phyloP scores from a whole-genome alignment of 1,284 basidiomycete species.

The Puccinia sorghi region DNA sequence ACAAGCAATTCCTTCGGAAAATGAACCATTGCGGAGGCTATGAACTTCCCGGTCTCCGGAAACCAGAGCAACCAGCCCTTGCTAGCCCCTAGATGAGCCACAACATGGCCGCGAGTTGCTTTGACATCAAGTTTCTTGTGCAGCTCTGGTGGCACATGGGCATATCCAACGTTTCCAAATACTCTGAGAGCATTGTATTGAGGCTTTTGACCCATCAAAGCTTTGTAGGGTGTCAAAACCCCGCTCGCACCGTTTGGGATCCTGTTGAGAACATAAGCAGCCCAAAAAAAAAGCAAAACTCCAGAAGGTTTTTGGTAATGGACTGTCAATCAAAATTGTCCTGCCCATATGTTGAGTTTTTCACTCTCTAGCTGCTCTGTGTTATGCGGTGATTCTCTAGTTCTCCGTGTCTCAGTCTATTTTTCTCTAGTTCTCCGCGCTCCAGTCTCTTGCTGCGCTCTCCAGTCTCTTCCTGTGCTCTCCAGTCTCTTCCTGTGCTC shows the following conservation, averaged over 20 bases:
- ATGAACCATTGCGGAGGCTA: neutral
- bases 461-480: too few relatives aligned
- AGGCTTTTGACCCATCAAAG: neutral
- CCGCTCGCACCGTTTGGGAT: slow-evolving; percentile 15
- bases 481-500: too few relatives aligned
- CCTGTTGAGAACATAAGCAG: slow-evolving; percentile 5
- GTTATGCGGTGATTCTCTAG: too few relatives aligned
- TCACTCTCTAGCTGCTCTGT: too few relatives aligned
- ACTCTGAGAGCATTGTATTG: neutral
- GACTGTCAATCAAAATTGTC: neutral
- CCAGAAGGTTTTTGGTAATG: neutral
- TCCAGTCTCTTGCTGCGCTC: too few relatives aligned
- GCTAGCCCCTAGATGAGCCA: neutral
- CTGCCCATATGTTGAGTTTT: too few relatives aligned
- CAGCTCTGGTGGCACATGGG: neutral
- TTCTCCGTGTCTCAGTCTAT: too few relatives aligned
- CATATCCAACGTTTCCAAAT: neutral
- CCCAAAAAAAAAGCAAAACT: slow-evolving; percentile 12
- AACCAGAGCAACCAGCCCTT: slow-evolving; percentile 18
- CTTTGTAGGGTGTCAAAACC: neutral
- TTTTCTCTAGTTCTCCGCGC: too few relatives aligned
- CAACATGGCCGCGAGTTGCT: neutral
- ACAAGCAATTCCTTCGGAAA: neutral
- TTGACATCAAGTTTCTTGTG: neutral
- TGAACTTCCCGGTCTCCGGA: neutral